phyloP scores from a whole-genome alignment of 257 asterid genomes.

The Lavandula angustifolia region DNA sequence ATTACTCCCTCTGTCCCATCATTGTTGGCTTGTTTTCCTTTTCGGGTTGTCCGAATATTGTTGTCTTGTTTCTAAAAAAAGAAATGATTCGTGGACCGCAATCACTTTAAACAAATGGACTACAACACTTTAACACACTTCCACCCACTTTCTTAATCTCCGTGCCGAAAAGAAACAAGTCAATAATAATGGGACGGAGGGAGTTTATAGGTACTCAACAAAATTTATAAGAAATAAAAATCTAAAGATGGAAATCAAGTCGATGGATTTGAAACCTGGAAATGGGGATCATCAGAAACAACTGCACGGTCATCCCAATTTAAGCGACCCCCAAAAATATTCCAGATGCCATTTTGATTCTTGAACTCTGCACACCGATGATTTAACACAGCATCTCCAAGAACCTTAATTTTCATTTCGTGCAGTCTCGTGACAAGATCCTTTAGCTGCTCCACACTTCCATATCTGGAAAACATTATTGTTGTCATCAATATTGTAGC shows the following conservation, averaged over 20 bases:
- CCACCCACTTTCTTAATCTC: too few species aligned
- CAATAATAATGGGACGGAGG: too few species aligned
- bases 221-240: not conserved
- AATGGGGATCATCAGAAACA: slow-evolving; percentile 98
- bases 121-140: too few species aligned
- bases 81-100: too few species aligned
- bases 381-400: slow-evolving; percentile 93
- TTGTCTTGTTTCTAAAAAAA: too few species aligned
- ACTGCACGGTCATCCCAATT: slow-evolving; percentile 98
- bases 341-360: slow-evolving; percentile 93
- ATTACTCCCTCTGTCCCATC: too few species aligned
- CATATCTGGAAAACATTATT: slow-evolving; percentile 59
- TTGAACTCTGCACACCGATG: slow-evolving; percentile 80
- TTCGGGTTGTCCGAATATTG: too few species aligned
- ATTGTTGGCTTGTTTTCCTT: too few species aligned
- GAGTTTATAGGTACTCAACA: too few species aligned
- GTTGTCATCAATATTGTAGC: slow-evolving; percentile 22
- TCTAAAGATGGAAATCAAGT: slow-evolving; percentile 18
- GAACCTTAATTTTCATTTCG: slow-evolving; percentile 69
- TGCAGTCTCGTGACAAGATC: slow-evolving; percentile 67
- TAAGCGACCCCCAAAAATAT: slow-evolving; percentile 90
- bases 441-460: slow-evolving; percentile 76
- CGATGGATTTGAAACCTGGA: slow-evolving; percentile 62
- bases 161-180: too few species aligned
- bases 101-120: too few species aligned